These are phyloP conservation scores for Pseudocercospora cruenta DNA, from an alignment of 2,329 filamentous ascomycete species.

Conservation along the genomic window DNA sequence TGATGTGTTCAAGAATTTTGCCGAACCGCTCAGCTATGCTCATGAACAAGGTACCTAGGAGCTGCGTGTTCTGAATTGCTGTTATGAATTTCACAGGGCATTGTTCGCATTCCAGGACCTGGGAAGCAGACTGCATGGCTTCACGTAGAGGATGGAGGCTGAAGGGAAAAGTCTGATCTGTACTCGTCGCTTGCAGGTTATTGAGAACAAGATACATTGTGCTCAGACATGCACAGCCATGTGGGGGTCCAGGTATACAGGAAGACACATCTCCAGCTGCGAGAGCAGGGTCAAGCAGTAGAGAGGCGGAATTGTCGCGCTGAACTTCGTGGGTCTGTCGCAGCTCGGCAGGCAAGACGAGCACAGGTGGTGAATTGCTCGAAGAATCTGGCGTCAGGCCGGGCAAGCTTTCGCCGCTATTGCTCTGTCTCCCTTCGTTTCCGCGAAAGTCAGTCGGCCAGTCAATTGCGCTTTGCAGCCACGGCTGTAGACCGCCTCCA, in stretches of 20 bases:
- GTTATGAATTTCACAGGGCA: slow-evolving; percentile 49
- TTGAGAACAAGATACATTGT: slow-evolving; percentile 51
- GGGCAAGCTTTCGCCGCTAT: slow-evolving; percentile 17
- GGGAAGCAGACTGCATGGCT: slow-evolving; percentile 46
- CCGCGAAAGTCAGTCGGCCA: slow-evolving; percentile 14
- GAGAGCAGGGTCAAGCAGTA: slow-evolving; percentile 26
- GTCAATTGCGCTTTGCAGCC: slow-evolving; percentile 22
- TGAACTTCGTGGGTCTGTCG: neutral
- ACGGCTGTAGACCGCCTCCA: slow-evolving; percentile 30
- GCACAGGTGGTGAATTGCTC: slow-evolving; percentile 19
- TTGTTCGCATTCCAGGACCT: slow-evolving; percentile 45
- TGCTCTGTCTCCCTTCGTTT: slow-evolving; percentile 9
- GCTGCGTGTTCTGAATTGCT: slow-evolving; percentile 51
- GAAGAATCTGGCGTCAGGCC: slow-evolving; percentile 30
- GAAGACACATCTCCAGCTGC: neutral
- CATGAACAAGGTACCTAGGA: slow-evolving; percentile 47
- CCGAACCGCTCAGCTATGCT: slow-evolving; percentile 48
- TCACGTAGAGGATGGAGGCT: slow-evolving; percentile 46
- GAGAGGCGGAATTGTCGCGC: slow-evolving; percentile 9
- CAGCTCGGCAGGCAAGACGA: slow-evolving; percentile 26
- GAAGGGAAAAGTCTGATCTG: slow-evolving; percentile 47
- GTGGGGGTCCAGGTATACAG: slow-evolving; percentile 23
- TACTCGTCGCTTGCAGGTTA: slow-evolving; percentile 44
- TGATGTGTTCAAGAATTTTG: slow-evolving; percentile 46
- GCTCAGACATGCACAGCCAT: slow-evolving; percentile 49